These are phyloP conservation scores for Emergomyces pasteurianus DNA, from an alignment of 2,329 filamentous ascomycete genomes.

Conservation along the genomic window DNA sequence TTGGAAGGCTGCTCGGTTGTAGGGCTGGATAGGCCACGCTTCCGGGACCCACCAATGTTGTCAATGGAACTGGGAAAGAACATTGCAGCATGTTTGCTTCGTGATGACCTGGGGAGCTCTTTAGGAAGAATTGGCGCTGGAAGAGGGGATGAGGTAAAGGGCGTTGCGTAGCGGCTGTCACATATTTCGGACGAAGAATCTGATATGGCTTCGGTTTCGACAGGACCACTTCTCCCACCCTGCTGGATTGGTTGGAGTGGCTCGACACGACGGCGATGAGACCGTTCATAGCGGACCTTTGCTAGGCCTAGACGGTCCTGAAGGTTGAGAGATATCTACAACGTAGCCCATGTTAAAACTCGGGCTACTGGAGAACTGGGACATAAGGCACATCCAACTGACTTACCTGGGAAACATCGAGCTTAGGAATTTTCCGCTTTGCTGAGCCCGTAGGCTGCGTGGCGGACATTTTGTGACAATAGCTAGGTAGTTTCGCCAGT, in stretches of 20 bases:
- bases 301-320: constrained; percentile 91
- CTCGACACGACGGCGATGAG: constrained; percentile 73
- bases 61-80: constrained; percentile 33
- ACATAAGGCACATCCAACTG: not conserved
- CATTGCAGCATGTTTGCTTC: constrained; percentile 32
- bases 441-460: constrained; percentile 20
- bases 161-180: constrained; percentile 40
- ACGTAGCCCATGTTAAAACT: not conserved
- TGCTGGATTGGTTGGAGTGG: constrained; percentile 68
- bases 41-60: constrained; percentile 43
- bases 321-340: constrained; percentile 79
- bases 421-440: constrained; percentile 30
- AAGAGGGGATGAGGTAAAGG: constrained; percentile 70
- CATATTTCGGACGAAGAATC: constrained; percentile 80
- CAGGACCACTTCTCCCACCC: constrained; percentile 58
- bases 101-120: constrained; percentile 50
- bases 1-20: constrained; percentile 42
- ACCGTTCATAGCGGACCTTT: constrained; percentile 94
- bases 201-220: constrained; percentile 58
- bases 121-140: constrained; percentile 78
- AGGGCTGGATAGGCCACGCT: constrained; percentile 60
- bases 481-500: not conserved
- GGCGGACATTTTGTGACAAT: constrained; percentile 18
- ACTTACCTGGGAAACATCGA: constrained; percentile 31
- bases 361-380: not conserved